These are phyloP conservation scores for Pisolithus microcarpus DNA, from an alignment of 768 basidiomycete species.

Conservation along the genomic window DNA sequence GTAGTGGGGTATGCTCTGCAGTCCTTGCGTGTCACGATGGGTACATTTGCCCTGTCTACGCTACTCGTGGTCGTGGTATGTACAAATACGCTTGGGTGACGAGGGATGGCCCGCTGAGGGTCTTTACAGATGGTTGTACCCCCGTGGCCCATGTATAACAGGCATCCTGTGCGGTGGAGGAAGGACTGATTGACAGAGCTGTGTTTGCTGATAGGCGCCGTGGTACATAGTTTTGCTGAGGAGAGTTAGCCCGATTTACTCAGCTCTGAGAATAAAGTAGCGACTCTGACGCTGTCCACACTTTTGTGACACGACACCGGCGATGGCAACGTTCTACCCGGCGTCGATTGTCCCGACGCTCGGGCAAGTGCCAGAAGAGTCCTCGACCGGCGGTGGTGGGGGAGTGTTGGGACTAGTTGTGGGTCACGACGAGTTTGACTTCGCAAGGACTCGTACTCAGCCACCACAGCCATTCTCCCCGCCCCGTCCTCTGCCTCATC, in stretches of 20 bases:
- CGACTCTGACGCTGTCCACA: too few species aligned
- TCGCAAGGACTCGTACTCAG: slow-evolving; percentile 31
- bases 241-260: too few species aligned
- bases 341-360: slow-evolving; percentile 40
- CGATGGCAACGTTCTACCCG: slow-evolving; percentile 37
- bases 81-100: background rate
- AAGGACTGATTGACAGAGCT: slow-evolving; percentile 43
- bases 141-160: slow-evolving; percentile 63
- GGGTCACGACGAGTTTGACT: slow-evolving; percentile 66
- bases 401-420: slow-evolving; percentile 41
- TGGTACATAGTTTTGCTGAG: too few species aligned
- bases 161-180: slow-evolving; percentile 38
- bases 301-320: background rate
- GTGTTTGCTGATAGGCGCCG: background rate
- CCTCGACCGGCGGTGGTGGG: slow-evolving; percentile 36
- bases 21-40: slow-evolving; percentile 21
- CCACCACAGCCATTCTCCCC: slow-evolving; percentile 17
- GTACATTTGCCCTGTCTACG: slow-evolving; percentile 16
- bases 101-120: background rate
- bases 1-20: slow-evolving; percentile 23
- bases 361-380: slow-evolving; percentile 46
- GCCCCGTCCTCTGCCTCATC: slow-evolving; percentile 27
- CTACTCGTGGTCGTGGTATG: slow-evolving; percentile 17
- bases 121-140: slow-evolving; percentile 49
- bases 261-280: too few species aligned